Evolutionary conservation across 2,329 filamentous ascomycete genomes (phyloP).

Genomic region (Xylaria sp.): DNA sequence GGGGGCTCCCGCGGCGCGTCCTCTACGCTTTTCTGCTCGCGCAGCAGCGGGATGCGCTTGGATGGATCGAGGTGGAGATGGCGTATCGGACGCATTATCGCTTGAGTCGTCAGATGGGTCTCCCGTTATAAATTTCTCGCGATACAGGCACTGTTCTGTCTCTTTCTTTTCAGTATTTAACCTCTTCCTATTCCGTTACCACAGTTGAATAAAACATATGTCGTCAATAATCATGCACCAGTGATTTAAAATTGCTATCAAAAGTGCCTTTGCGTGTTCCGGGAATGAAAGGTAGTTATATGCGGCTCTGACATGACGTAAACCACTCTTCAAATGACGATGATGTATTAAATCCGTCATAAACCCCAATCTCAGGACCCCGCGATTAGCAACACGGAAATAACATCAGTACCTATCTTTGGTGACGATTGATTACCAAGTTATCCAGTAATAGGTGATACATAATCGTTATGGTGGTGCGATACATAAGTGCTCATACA

Average conservation of each 20-base stretch:
- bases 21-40: constrained; percentile 41
- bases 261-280: background rate
- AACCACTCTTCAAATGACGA: background rate
- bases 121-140: background rate
- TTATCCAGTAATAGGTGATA: background rate
- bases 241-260: background rate
- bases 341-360: constrained; percentile 27
- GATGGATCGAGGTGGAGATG: constrained; percentile 45
- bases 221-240: background rate
- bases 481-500: background rate
- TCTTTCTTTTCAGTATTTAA: background rate
- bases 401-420: background rate
- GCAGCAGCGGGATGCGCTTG: constrained; percentile 48
- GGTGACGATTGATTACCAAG: background rate
- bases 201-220: background rate
- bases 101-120: background rate
- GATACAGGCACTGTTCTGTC: background rate
- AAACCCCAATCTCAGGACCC: no score
- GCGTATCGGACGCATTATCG: constrained; percentile 39
- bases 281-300: background rate
- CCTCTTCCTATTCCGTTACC: no score
- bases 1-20: constrained; percentile 36
- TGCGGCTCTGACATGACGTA: constrained; percentile 21
- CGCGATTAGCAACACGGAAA: no score
- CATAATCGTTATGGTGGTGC: background rate